Percentiles rank a stretch among this genome's conserved stretches.
Conservation (phyloP, 495 filamentous ascomycete genomes). For the Hypoxylon subgilvum region DNA sequence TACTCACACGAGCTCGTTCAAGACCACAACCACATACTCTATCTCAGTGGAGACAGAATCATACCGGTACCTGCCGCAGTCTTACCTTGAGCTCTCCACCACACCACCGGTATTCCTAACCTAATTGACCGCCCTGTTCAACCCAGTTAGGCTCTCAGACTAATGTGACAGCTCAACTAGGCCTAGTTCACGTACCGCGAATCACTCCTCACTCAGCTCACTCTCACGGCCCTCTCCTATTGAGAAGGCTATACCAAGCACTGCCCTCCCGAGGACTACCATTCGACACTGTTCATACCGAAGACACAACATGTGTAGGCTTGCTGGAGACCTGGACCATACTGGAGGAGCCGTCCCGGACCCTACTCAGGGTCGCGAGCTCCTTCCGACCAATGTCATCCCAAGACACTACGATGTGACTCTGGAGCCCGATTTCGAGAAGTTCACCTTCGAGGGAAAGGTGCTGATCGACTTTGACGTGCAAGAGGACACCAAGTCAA, state of each 20-base stretch:
- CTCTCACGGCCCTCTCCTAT: constrained; percentile 28
- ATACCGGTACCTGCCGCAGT: constrained; percentile 29
- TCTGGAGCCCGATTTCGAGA: constrained; percentile 73
- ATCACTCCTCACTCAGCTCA: constrained; percentile 20
- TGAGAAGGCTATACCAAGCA: constrained; percentile 25
- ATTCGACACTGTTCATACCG: constrained; percentile 59
- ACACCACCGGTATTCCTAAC: constrained; percentile 31
- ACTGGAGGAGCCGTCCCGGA: constrained; percentile 54
- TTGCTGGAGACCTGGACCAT: constrained; percentile 50
- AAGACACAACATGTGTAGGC: constrained; percentile 63
- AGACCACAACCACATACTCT: constrained; percentile 26
- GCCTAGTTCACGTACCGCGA: constrained; percentile 20
- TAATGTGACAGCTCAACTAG: constrained; percentile 24
- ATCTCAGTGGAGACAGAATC: constrained; percentile 35
- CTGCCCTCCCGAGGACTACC: constrained; percentile 35
- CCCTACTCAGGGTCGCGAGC: constrained; percentile 56
- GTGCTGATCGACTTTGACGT: constrained; percentile 81
- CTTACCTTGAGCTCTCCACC: constrained; percentile 37
- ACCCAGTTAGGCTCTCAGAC: constrained; percentile 23
- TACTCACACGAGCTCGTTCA: constrained; percentile 24
- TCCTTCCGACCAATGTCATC: constrained; percentile 67
- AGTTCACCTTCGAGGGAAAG: constrained; percentile 71
- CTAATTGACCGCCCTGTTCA: constrained; percentile 27
- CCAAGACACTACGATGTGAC: constrained; percentile 74
- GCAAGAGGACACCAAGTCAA: constrained; percentile 79